These are phyloP conservation scores for Lumnitzera racemosa DNA, from an alignment of 345 rosid species.

Conservation along the genomic window DNA sequence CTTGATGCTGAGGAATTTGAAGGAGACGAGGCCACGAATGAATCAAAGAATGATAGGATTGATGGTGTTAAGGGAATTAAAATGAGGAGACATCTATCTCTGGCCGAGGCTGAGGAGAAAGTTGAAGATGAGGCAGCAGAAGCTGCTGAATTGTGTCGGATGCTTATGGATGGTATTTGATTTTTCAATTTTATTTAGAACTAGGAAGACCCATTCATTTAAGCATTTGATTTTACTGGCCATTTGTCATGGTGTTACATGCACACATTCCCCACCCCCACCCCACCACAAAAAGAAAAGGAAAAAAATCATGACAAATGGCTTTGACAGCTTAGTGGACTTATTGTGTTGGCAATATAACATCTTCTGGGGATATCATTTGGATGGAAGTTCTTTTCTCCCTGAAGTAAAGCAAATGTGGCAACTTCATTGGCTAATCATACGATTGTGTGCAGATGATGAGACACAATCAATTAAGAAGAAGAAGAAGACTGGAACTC, in stretches of 20 bases:
- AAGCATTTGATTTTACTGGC: too few species aligned
- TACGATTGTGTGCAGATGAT: constrained; percentile 39
- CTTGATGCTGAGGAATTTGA: constrained; percentile 97
- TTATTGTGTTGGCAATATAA: too few species aligned
- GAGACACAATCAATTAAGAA: constrained; percentile 59
- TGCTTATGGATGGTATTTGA: constrained; percentile 88
- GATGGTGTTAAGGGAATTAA: constrained; percentile 88
- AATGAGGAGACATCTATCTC: constrained; percentile 79
- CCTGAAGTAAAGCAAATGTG: too few species aligned
- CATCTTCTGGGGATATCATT: too few species aligned
- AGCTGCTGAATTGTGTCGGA: constrained; percentile 77
- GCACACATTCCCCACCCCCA: too few species aligned
- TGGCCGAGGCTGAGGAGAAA: constrained; percentile 83
- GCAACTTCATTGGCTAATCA: too few species aligned
- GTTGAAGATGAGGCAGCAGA: constrained; percentile 96
- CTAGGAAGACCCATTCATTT: too few species aligned
- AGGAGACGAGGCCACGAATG: constrained; percentile 58
- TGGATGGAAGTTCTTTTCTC: not conserved
- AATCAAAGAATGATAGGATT: constrained; percentile 53
- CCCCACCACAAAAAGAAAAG: too few species aligned
- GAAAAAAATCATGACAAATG: too few species aligned
- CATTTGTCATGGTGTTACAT: too few species aligned
- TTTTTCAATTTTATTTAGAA: not conserved
- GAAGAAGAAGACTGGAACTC: constrained; percentile 58
- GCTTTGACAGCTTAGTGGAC: too few species aligned